These are phyloP conservation scores for Pelagophyceae sp. DNA, from an alignment of 352 stramenopile species.

Conservation along the genomic window DNA sequence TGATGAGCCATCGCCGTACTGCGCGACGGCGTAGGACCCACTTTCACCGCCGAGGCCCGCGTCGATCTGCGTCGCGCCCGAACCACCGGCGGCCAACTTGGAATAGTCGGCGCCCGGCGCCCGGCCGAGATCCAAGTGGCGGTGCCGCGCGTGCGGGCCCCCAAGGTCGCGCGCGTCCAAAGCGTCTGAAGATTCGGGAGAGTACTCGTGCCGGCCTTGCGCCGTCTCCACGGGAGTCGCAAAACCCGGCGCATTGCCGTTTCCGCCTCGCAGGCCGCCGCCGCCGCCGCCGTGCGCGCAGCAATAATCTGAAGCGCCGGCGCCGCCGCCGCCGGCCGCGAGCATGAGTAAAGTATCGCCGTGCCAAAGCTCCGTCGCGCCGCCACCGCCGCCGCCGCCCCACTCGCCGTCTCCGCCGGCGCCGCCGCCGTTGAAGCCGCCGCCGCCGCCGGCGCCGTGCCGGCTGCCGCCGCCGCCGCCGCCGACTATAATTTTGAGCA, in stretches of 20 bases:
- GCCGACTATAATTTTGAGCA: constrained; percentile 52
- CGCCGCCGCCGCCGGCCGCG: constrained; percentile 58
- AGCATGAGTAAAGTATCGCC: constrained; percentile 39
- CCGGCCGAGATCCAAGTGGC: background rate
- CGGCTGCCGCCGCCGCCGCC: constrained; percentile 42
- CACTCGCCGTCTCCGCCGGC: constrained; percentile 51
- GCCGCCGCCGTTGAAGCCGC: constrained; percentile 59
- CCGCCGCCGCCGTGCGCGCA: constrained; percentile 60
- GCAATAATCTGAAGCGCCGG: constrained; percentile 59
- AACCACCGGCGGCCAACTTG: background rate
- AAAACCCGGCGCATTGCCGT: constrained; percentile 39
- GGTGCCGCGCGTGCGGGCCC: background rate
- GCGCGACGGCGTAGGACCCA: constrained; percentile 7
- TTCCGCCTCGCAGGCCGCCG: constrained; percentile 43
- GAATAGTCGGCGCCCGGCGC: constrained; percentile 12
- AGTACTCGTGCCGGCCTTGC: no score
- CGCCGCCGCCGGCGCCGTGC: constrained; percentile 30
- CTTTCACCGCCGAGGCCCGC: background rate
- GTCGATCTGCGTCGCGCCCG: background rate
- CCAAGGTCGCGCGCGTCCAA: background rate
- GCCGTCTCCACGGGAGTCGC: constrained; percentile 47
- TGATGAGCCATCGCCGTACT: no score
- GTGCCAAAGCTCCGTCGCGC: constrained; percentile 30
- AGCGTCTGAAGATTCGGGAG: no score
- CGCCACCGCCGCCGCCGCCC: constrained; percentile 53